Base-by-base conservation (phyloP, 192 early-diverging fungal species). In the Geosiphon pyriformis region DNA sequence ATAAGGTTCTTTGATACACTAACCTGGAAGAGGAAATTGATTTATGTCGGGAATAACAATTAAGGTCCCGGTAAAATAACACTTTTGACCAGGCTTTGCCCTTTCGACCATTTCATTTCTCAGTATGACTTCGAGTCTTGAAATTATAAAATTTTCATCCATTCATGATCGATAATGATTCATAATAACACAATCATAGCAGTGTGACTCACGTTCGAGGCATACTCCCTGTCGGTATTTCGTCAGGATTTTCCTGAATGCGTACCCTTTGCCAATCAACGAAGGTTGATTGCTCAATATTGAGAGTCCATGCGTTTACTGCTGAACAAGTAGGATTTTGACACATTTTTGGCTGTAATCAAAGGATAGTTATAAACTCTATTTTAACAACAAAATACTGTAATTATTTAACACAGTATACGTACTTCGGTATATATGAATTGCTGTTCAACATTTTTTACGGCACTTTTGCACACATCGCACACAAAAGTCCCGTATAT, bases 241-340 rank as follows among this genome's bases (percentile, higher is more conserved):
- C 95, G 37, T 88, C 84, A 15, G 94, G 79, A 70, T 95, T 93
- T 78, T 99, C 96, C 74, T 99, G 96, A 50, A 99, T 80, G 7
- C 96, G 86, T 48, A 98, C 85, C 66, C 94, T 87, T 82, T 99
- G 96, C 96, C 96, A 99, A 79, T 99, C 96, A 32, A 85, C 85
- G 75, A 98, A 99, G 69, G 84, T 86, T 74, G 88, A 90, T 67
- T 87, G 84, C 71, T 91, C 92, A 22, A 92, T 83, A 53, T 87
- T 76, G 23, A 98, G 75, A 51, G 83, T 83, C 87, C 95, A 99
- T 33, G 82, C 70, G 10, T 75, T 78, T 47, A 90, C 79, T 76
- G 95, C 95, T 49, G 85, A 80, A 79, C 95, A 97, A 30, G 82
- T 81, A 17, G 83, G 80, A 67, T 90, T 92, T 56, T 85, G 85